phyloP scores from a whole-genome alignment of 805 yeast genomes.

The Metschnikowia bowlesiae region DNA sequence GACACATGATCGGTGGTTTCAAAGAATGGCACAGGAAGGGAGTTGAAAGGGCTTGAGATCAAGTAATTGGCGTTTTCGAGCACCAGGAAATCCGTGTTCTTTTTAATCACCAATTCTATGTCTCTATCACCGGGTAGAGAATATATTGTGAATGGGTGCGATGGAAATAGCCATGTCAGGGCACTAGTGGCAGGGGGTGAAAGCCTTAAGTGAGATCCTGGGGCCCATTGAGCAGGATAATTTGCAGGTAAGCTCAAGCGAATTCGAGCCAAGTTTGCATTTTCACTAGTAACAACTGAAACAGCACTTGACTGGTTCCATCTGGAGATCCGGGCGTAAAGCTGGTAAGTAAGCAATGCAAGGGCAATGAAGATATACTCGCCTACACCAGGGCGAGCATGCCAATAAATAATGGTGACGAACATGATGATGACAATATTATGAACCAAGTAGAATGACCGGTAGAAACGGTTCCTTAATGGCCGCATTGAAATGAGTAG shows the following conservation, averaged over 20 bases:
- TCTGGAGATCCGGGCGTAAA: constrained; percentile 26
- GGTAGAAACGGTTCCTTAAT: constrained; percentile 48
- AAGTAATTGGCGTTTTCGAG: constrained; percentile 10
- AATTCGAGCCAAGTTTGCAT: constrained; percentile 16
- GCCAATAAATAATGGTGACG: constrained; percentile 42
- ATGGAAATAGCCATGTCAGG: constrained; percentile 42
- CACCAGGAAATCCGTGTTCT: constrained; percentile 25
- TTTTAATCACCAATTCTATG: constrained; percentile 44
- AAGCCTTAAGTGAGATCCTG: constrained; percentile 57
- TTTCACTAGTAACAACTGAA: constrained; percentile 15
- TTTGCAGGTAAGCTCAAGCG: constrained; percentile 16
- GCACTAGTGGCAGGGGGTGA: constrained; percentile 5
- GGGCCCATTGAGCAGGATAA: constrained; percentile 26
- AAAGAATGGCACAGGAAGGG: constrained; percentile 43
- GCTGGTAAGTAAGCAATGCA: constrained; percentile 31
- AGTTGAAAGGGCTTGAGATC: constrained; percentile 34
- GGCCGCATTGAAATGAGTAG: constrained; percentile 44
- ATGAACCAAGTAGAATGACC: constrained; percentile 54
- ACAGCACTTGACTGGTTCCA: neutral
- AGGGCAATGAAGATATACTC: constrained; percentile 10
- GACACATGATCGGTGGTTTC: constrained; percentile 46
- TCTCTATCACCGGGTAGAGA: constrained; percentile 36
- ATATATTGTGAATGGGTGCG: constrained; percentile 67
- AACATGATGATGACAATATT: constrained; percentile 47
- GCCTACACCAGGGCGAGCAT: constrained; percentile 68